Conservation (phyloP, 2,329 filamentous ascomycete genomes). For the Diaporthe aspalathi region DNA sequence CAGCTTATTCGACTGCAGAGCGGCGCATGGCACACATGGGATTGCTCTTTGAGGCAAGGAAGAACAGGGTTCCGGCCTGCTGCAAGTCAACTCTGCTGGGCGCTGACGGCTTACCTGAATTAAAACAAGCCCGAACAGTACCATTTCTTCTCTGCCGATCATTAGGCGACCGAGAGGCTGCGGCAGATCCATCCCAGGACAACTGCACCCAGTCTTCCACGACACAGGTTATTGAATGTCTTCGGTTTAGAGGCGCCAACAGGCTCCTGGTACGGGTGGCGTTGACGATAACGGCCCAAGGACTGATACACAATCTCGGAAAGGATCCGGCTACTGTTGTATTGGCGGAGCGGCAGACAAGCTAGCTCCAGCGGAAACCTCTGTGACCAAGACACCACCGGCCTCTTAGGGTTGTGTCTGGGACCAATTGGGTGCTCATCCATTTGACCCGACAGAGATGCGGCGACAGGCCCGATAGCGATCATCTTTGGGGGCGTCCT, state of each 20-base stretch:
- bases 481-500: conserved; percentile 3
- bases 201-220: neutral
- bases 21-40: neutral
- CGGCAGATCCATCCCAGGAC: neutral
- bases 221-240: neutral
- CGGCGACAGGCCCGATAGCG: conserved; percentile 18
- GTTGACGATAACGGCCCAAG: neutral
- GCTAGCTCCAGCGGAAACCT: conserved; percentile 15
- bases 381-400: conserved; percentile 10
- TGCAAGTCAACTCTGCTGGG: neutral
- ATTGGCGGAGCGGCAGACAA: conserved; percentile 22
- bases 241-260: neutral
- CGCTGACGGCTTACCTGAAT: conserved; percentile 16
- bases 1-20: neutral
- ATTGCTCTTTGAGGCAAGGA: neutral
- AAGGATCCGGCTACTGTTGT: conserved; percentile 22
- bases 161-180: neutral
- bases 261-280: conserved; percentile 11
- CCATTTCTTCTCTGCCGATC: neutral
- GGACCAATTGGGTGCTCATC: conserved; percentile 13
- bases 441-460: conserved; percentile 20
- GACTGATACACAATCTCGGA: conserved; percentile 19
- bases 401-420: neutral
- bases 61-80: neutral
- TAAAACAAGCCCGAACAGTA: neutral